Base-by-base conservation (phyloP, 345 rosid genomes). In the Populus euphratica region DNA sequence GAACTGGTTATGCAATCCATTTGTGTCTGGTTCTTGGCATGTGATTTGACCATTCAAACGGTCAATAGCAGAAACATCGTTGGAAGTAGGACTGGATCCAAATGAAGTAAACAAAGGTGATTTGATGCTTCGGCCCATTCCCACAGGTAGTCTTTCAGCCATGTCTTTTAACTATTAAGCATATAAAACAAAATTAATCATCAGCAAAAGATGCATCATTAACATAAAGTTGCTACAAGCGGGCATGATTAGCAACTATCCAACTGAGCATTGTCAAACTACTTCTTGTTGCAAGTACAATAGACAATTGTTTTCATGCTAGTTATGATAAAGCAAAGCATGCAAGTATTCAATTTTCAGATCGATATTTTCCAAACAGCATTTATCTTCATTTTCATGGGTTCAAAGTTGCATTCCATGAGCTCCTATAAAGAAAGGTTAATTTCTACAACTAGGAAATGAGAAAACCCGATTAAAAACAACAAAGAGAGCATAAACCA, bases 111-210 rank as follows among this genome's bases (percentile, higher is more conserved):
- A 85, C 86, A 76, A 62, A 35, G 82, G 76, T 16, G 85, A 70
- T 76, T 78, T 79, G 23, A 78, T 50, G 49, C 56, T 82, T 52
- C 79, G 69, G 11, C 72, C 38, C 27, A 76, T 73, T 70, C 84
- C 84, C 35, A 78, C 79, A 41, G 84, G 84, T 69, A 82, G 70
- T 85, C 95, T 92, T 81, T 92, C 98, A 78, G 99, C 99, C 98
- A 92, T 90, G 76, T 93, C 93, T 79, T 91, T 91, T 61, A 91
- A 81, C 98, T 93, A 84, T 80, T 68, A 49, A 72, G 31, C 73
- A 73, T 25, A 73, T 61, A 76, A 50, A 59, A 70, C 62, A 76
- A 41, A 56, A 79, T 52, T 35, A 47, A 68, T 29, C 69, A 70
- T 77, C 81, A 87, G 86, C 36, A 64, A 41, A 76, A 66, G 39